Evolutionary conservation across 208 protist species (phyloP), one percentile per base, ranked within the genome.

Genomic region (Trypanosoma lewisi): DNA sequence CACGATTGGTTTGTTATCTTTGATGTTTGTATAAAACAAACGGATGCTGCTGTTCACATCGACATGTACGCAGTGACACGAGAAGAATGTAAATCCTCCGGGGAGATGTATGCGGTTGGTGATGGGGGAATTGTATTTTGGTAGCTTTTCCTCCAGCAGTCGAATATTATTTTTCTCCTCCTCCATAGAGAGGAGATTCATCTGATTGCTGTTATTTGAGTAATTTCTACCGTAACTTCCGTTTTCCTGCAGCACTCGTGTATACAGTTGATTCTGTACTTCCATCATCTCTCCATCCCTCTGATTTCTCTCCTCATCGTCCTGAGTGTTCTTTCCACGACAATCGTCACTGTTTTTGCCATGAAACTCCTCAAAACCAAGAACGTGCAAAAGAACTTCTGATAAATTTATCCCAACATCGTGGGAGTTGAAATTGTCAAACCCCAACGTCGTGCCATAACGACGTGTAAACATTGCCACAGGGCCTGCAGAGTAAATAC

Each of bases 401-500:
- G 87, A 81, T 33, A 96, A 55, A 57, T 93, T 80, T 17, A 41
- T 42, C 36, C 91, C 93, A 14, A 97, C 86, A 55, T 97, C 93
- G 9, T 75, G 62, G 2, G 91, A 80, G 52, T 84, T 92, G 73
- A 87, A 95, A 31, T 83, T 69, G 47, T 97, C 93, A 58, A 97
- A 96, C 19, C 70, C 70, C 34, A 79, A 72, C 12, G 83, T 92
- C 17, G 77, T 75, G 8, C 93, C 93, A 75, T 96, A 96, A 48
- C 93, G 82, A 16, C 93, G 87, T 4, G 87, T 94, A 75, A 95
- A 96, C 89, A 96, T 97, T 27, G 93, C 85, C 9, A 97, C 86
- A n/a, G 93, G 89, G 0, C 91, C 93, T 17, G 86, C 90, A 23
- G 93, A 87, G 51, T 91, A 88, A 44, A 97, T 77, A 23, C 63